Conservation (phyloP, 225 moss, liverwort and hornwort species). For the Pseudisothecium myosuroides region DNA sequence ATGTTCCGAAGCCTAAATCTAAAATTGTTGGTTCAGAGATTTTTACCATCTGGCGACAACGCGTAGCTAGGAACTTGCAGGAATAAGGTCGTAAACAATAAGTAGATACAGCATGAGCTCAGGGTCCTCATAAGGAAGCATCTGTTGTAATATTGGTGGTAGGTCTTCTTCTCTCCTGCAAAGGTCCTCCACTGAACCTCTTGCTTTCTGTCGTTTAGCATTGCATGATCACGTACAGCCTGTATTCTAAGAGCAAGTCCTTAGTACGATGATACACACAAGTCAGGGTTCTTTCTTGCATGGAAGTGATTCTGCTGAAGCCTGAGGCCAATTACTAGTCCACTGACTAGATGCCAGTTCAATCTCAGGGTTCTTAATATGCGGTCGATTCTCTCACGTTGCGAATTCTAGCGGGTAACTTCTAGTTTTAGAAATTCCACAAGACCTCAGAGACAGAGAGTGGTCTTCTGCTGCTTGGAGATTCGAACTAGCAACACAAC, state of each 20-base stretch:
- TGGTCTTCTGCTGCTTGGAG: neutral
- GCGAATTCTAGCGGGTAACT: neutral
- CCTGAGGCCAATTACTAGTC: neutral
- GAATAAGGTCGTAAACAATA: slow-evolving; percentile 6
- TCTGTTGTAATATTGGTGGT: neutral
- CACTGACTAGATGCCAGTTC: neutral
- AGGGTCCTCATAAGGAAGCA: slow-evolving; percentile 28
- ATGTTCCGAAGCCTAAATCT: neutral
- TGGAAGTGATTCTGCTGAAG: neutral
- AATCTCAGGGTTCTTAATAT: neutral
- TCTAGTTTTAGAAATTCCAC: neutral
- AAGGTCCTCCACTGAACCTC: neutral
- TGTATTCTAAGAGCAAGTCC: slow-evolving; percentile 3
- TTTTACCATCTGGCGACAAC: slow-evolving; percentile 32
- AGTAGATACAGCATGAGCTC: neutral
- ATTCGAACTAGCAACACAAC: neutral
- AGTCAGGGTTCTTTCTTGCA: neutral
- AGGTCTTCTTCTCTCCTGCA: neutral
- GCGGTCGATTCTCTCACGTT: neutral
- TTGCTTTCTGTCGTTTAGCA: slow-evolving; percentile 11
- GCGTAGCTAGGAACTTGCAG: slow-evolving; percentile 16
- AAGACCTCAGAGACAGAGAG: neutral
- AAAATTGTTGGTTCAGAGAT: neutral
- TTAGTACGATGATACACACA: neutral
- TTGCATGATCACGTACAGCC: slow-evolving; percentile 3